Conservation (phyloP, 2,329 filamentous ascomycete species). For the Rhynchosporium agropyri region DNA sequence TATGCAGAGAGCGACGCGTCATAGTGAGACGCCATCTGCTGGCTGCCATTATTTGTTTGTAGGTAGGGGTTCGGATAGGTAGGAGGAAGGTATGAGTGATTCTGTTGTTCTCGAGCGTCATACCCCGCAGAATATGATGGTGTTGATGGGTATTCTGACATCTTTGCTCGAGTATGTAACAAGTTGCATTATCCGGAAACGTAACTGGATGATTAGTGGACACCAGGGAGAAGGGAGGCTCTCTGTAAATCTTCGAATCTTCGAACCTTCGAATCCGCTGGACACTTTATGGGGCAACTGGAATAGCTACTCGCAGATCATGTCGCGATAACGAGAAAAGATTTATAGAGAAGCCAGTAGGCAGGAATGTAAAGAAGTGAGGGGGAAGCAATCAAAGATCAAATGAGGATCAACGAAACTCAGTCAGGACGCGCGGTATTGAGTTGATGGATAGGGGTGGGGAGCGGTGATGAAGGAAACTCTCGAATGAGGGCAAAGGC, state of each 20-base stretch:
- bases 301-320: constrained; percentile 27
- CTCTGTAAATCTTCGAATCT: neutral
- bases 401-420: constrained; percentile 22
- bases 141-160: constrained; percentile 52
- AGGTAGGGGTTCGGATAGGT: constrained; percentile 35
- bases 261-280: constrained; percentile 23
- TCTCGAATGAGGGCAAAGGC: too few relatives aligned
- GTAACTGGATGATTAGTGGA: constrained; percentile 28
- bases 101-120: constrained; percentile 34
- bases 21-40: constrained; percentile 36
- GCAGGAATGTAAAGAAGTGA: constrained; percentile 11
- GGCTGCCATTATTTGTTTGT: constrained; percentile 34
- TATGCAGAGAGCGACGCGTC: constrained; percentile 36
- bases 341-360: constrained; percentile 19
- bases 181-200: constrained; percentile 29
- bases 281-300: constrained; percentile 23
- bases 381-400: constrained; percentile 21
- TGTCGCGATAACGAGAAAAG: constrained; percentile 35
- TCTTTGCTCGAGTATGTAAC: constrained; percentile 35
- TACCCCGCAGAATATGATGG: constrained; percentile 47
- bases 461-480: too few relatives aligned
- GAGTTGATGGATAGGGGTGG: constrained; percentile 1
- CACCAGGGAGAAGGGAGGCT: constrained; percentile 12
- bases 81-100: constrained; percentile 37
- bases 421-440: constrained; percentile 5